Evolutionary conservation across 257 asterid species (phyloP).

Genomic region (Solanum pimpinellifolium): DNA sequence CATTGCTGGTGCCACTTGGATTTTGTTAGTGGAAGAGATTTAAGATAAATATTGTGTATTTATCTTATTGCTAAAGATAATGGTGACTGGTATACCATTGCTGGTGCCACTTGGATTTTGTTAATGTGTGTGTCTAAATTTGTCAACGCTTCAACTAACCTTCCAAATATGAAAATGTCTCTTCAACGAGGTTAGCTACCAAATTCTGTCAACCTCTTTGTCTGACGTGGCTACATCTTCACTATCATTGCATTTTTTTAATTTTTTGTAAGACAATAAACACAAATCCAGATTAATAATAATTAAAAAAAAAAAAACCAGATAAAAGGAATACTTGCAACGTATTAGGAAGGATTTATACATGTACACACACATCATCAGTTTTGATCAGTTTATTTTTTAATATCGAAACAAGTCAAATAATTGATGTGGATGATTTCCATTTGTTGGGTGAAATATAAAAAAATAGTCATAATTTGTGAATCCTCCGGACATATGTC

Average conservation of each 20-base stretch:
- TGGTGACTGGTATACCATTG: not conserved
- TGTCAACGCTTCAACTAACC: not conserved
- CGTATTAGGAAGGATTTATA: not conserved
- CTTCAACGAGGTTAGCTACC: not conserved
- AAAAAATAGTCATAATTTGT: not conserved
- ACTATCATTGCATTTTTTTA: not conserved
- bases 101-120: not conserved
- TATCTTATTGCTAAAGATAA: not conserved
- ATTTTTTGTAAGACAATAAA: not conserved
- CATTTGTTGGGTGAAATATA: not conserved
- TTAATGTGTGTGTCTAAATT: not conserved
- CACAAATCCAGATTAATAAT: not conserved
- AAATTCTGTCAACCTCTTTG: not conserved
- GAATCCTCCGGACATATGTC: not conserved
- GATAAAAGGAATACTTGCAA: not conserved
- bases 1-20: not conserved
- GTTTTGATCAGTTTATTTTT: not conserved
- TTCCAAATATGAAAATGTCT: not conserved
- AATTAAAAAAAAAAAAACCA: not conserved
- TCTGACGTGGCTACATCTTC: not conserved
- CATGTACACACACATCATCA: not conserved
- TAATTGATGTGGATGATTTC: not conserved
- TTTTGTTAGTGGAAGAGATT: not conserved
- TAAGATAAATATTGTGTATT: not conserved
- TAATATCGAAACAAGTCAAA: not conserved